phyloP scores from a whole-genome alignment of 306 rosid species.

The Quercus suber region DNA sequence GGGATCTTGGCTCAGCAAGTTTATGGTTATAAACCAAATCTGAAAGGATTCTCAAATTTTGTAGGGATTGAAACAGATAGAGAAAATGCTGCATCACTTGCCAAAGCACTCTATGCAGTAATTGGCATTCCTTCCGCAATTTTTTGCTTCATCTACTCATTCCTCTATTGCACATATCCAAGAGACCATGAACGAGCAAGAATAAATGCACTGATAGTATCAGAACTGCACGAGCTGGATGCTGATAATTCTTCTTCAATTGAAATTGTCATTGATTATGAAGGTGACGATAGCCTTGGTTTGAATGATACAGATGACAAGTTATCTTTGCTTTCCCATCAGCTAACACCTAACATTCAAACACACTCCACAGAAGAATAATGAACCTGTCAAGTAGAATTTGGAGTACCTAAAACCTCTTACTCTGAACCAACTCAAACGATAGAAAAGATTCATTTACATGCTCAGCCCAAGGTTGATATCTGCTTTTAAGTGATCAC shows the following conservation, averaged over 20 bases:
- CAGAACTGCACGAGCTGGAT: conserved; percentile 61
- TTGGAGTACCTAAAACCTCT: neutral
- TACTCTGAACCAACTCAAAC: neutral
- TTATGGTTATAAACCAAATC: conserved; percentile 58
- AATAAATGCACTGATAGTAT: conserved; percentile 56
- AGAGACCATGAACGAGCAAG: conserved; percentile 75
- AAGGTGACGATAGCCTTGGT: neutral
- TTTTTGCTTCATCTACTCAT: conserved; percentile 59
- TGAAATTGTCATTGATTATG: neutral
- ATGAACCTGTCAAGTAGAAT: neutral
- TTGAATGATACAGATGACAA: neutral
- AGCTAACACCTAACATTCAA: neutral
- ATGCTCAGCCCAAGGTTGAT: neutral
- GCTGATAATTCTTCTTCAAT: conserved; percentile 10
- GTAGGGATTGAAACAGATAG: conserved; percentile 54
- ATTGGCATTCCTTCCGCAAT: conserved; percentile 59
- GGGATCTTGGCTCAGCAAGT: conserved; percentile 69
- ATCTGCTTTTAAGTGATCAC: neutral
- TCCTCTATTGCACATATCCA: conserved; percentile 74
- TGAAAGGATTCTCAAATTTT: conserved; percentile 49
- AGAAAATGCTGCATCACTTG: conserved; percentile 75
- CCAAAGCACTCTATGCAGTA: conserved; percentile 69
- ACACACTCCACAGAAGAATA: neutral
- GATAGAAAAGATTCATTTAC: neutral
- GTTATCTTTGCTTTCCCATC: neutral